phyloP scores from a whole-genome alignment of 2,329 filamentous ascomycete genomes.

The Elsinoe australis region DNA sequence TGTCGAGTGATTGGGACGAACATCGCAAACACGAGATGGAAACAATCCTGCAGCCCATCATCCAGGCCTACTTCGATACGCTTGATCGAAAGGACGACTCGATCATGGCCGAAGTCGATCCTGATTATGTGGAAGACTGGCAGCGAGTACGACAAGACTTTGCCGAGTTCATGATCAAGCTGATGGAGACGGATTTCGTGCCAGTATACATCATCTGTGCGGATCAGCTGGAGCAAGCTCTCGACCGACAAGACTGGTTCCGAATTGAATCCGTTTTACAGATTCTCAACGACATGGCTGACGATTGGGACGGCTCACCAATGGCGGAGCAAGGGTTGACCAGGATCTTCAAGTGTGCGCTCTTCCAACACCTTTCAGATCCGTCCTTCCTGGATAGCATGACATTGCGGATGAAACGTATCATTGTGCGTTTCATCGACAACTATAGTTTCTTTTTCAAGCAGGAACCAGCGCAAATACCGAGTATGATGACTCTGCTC shows the following conservation, averaged over 20 bases:
- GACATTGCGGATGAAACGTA: slow-evolving; percentile 57
- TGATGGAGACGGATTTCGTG: slow-evolving; percentile 5
- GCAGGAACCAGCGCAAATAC: slow-evolving; percentile 58
- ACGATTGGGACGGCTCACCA: background rate
- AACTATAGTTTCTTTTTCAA: slow-evolving; percentile 71
- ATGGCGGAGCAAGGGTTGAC: slow-evolving; percentile 36
- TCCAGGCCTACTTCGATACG: slow-evolving; percentile 41
- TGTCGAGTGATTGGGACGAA: slow-evolving; percentile 44
- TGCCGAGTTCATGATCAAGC: slow-evolving; percentile 53
- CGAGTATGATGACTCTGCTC: slow-evolving; percentile 63
- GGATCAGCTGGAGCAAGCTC: slow-evolving; percentile 13
- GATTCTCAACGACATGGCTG: slow-evolving; percentile 11
- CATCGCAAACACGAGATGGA: slow-evolving; percentile 48
- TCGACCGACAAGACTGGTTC: slow-evolving; percentile 4
- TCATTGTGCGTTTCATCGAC: slow-evolving; percentile 62
- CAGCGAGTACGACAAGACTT: slow-evolving; percentile 52
- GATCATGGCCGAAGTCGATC: slow-evolving; percentile 12
- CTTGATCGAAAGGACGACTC: slow-evolving; percentile 15
- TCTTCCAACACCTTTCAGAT: slow-evolving; percentile 44
- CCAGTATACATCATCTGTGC: slow-evolving; percentile 10
- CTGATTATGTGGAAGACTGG: slow-evolving; percentile 14
- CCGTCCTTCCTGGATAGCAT: slow-evolving; percentile 36
- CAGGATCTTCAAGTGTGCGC: slow-evolving; percentile 56
- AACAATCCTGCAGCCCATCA: slow-evolving; percentile 51
- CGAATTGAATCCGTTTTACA: slow-evolving; percentile 7